Evolutionary conservation across 2,329 filamentous ascomycete species (phyloP).

Genomic region (Anthostomella pinea): DNA sequence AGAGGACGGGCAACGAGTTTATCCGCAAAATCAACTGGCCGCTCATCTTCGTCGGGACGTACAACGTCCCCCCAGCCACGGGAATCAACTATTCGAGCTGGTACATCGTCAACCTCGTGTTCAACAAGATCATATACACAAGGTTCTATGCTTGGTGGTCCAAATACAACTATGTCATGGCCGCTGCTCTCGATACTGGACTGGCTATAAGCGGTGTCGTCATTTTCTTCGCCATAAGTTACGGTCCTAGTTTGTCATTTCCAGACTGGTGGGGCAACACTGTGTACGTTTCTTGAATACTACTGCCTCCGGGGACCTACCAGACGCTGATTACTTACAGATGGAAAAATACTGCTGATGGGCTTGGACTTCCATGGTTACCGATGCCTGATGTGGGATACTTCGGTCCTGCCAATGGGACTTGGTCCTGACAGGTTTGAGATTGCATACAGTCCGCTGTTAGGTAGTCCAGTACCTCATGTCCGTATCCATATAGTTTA

Average conservation of each 20-base stretch:
- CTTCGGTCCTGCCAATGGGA: constrained; percentile 32
- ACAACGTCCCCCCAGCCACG: constrained; percentile 37
- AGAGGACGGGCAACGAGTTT: constrained; percentile 34
- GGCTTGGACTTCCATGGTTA: constrained; percentile 30
- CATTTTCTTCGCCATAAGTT: constrained; percentile 36
- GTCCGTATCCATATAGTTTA: too few relatives aligned
- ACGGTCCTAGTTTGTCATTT: constrained; percentile 31
- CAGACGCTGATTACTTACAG: constrained; percentile 15
- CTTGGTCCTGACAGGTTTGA: constrained; percentile 32
- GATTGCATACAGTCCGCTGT: too few relatives aligned
- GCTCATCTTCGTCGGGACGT: constrained; percentile 35
- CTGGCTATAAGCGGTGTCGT: constrained; percentile 33
- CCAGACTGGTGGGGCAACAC: constrained; percentile 40
- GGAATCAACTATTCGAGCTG: constrained; percentile 35
- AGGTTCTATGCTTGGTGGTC: constrained; percentile 45
- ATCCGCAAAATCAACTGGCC: constrained; percentile 36
- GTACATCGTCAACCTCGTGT: constrained; percentile 45
- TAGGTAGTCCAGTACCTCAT: too few relatives aligned
- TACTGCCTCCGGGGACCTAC: constrained; percentile 1
- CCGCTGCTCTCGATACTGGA: constrained; percentile 32
- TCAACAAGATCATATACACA: constrained; percentile 42
- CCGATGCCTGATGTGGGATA: constrained; percentile 32
- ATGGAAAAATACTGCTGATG: constrained; percentile 34
- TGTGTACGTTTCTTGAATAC: constrained; percentile 21
- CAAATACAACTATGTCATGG: constrained; percentile 41